These are phyloP conservation scores for Fusarium concolor DNA, from an alignment of 2,329 filamentous ascomycete genomes.

Conservation along the genomic window DNA sequence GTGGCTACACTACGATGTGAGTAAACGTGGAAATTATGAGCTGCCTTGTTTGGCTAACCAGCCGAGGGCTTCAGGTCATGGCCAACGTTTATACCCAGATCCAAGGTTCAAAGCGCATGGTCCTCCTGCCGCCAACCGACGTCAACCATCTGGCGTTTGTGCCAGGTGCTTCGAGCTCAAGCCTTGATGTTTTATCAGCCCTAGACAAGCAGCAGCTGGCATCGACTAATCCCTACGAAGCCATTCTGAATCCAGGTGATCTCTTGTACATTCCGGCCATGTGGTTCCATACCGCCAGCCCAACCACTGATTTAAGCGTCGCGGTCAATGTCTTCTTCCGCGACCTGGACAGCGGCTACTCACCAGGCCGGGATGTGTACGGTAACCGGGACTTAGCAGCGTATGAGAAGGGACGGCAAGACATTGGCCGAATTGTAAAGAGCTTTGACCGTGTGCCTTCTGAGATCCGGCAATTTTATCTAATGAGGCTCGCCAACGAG, in stretches of 20 bases:
- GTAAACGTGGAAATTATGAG: conserved; percentile 39
- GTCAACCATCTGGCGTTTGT: conserved; percentile 76
- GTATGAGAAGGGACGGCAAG: conserved; percentile 83
- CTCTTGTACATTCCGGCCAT: conserved; percentile 83
- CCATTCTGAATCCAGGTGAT: conserved; percentile 75
- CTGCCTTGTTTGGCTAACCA: conserved; percentile 1
- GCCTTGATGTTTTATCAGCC: conserved; percentile 74
- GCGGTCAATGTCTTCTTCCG: conserved; percentile 93
- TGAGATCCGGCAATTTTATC: conserved; percentile 79
- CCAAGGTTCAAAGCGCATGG: conserved; percentile 75
- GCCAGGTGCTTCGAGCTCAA: conserved; percentile 83
- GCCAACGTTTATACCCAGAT: conserved; percentile 89
- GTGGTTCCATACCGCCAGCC: conserved; percentile 83
- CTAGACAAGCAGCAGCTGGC: conserved; percentile 55
- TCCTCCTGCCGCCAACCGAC: conserved; percentile 83
- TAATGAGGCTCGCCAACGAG: conserved; percentile 77
- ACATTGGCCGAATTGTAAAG: conserved; percentile 74
- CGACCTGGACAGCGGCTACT: conserved; percentile 74
- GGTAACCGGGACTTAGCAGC: conserved; percentile 87
- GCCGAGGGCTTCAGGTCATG: conserved; percentile 70
- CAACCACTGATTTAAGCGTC: conserved; percentile 70
- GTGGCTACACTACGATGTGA: conserved; percentile 90
- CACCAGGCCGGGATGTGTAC: conserved; percentile 83
- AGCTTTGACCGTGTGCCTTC: conserved; percentile 73
- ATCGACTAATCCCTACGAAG: conserved; percentile 73